phyloP scores from a whole-genome alignment of 257 asterid species.

The Nyctanthes arbortristis region DNA sequence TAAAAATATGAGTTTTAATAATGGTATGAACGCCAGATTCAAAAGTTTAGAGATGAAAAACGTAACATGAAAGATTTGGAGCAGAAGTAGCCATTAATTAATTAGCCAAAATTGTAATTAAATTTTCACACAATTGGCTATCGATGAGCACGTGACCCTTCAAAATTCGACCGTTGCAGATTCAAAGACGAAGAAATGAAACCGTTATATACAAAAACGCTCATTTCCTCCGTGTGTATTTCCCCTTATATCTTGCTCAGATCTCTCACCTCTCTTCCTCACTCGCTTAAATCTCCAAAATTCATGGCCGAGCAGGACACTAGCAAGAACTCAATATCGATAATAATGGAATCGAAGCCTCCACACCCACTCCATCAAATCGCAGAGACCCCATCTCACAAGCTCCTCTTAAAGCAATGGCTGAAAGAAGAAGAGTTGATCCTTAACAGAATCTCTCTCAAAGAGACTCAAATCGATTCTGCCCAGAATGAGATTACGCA shows the following conservation, averaged over 20 bases:
- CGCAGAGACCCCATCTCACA: slow-evolving; percentile 78
- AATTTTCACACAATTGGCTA: too few relatives aligned
- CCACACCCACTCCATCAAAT: slow-evolving; percentile 84
- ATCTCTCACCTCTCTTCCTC: neutral
- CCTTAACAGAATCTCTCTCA: slow-evolving; percentile 72
- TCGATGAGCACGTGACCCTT: too few relatives aligned
- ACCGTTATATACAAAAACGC: slow-evolving; percentile 41
- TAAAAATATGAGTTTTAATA: too few relatives aligned
- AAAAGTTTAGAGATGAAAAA: too few relatives aligned
- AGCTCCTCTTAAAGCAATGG: slow-evolving; percentile 94
- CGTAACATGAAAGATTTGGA: too few relatives aligned
- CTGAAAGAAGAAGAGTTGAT: slow-evolving; percentile 85
- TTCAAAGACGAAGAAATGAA: slow-evolving; percentile 26
- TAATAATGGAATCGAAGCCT: slow-evolving; percentile 50
- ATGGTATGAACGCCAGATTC: too few relatives aligned
- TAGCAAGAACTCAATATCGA: slow-evolving; percentile 3
- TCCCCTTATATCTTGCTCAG: neutral
- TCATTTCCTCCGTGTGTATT: slow-evolving; percentile 20
- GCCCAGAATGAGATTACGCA: slow-evolving; percentile 70
- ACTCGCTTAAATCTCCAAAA: neutral
- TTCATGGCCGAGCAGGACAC: slow-evolving; percentile 34
- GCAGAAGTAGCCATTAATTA: too few relatives aligned
- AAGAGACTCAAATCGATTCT: slow-evolving; percentile 73
- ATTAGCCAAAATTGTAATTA: too few relatives aligned
- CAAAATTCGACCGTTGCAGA: slow-evolving; percentile 49